Percentiles rank a stretch among this genome's conserved stretches.
phyloP scores from a whole-genome alignment of 2,329 filamentous ascomycete species.

The Fusarium brevicatenulatum region DNA sequence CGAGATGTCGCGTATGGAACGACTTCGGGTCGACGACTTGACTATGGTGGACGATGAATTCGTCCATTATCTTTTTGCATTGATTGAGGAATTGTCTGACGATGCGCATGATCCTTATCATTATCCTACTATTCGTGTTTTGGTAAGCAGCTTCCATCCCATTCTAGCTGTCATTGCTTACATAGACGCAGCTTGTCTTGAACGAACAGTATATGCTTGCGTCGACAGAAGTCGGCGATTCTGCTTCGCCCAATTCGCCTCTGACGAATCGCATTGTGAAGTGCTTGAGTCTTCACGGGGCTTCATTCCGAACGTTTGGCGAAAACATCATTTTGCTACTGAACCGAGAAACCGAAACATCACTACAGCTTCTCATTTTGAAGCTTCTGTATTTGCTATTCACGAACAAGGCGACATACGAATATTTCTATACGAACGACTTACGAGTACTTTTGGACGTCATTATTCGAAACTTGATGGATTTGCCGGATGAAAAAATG shows the following conservation, averaged over 20 bases:
- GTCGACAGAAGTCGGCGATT: constrained; percentile 62
- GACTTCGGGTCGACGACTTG: constrained; percentile 80
- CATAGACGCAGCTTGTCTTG: constrained; percentile 75
- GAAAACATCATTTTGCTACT: constrained; percentile 96
- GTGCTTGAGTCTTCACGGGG: constrained; percentile 82
- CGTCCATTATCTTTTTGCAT: constrained; percentile 81
- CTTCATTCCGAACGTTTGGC: constrained; percentile 90
- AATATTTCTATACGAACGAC: constrained; percentile 99
- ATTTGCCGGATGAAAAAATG: constrained; percentile 84
- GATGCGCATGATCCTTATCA: constrained; percentile 94
- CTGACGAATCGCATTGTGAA: constrained; percentile 96
- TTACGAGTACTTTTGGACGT: constrained; percentile 94
- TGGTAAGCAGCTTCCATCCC: constrained; percentile 66
- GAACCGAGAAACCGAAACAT: constrained; percentile 94
- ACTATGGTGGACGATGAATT: constrained; percentile 82
- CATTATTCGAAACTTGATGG: constrained; percentile 95
- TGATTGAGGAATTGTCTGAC: constrained; percentile 88
- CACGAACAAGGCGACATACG: constrained; percentile 88
- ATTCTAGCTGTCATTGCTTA: constrained; percentile 21
- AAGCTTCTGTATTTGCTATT: constrained; percentile 96
- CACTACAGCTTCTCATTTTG: constrained; percentile 92
- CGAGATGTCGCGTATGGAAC: constrained; percentile 95
- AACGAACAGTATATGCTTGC: constrained; percentile 99
- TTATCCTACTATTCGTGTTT: constrained; percentile 90
- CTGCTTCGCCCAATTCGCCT: constrained; percentile 55